These are phyloP conservation scores for Leishmania guyanensis DNA, from an alignment of 208 protist species.

Conservation along the genomic window DNA sequence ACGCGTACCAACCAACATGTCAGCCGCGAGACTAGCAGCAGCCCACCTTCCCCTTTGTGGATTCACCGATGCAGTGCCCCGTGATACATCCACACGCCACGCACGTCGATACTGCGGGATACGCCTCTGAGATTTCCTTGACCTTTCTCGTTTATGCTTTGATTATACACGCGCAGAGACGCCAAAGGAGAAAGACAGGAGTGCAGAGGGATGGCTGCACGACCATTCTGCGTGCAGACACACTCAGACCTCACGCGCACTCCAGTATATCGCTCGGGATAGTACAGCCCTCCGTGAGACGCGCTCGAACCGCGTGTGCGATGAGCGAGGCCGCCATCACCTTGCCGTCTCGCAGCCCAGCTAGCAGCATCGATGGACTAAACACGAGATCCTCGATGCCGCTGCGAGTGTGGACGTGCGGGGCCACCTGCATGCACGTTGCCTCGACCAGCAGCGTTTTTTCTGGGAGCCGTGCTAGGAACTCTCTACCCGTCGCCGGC, in stretches of 20 bases:
- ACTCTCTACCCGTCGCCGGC: slow-evolving; percentile 19
- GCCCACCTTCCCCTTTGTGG: neutral
- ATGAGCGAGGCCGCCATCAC: slow-evolving; percentile 74
- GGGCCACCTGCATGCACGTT: slow-evolving; percentile 46
- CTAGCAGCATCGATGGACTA: slow-evolving; percentile 83
- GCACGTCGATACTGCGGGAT: neutral
- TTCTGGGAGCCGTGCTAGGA: slow-evolving; percentile 16
- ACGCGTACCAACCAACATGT: neutral
- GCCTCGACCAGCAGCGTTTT: slow-evolving; percentile 38
- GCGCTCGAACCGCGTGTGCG: slow-evolving; percentile 37
- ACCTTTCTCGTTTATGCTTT: neutral
- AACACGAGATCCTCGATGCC: slow-evolving; percentile 69
- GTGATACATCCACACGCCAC: neutral
- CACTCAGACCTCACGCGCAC: neutral
- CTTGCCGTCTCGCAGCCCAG: slow-evolving; percentile 74
- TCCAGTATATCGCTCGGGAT: slow-evolving; percentile 17
- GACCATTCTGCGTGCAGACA: neutral
- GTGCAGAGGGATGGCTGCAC: neutral
- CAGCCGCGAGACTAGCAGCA: neutral
- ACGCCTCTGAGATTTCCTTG: neutral
- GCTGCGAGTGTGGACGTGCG: slow-evolving; percentile 29
- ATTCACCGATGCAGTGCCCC: neutral
- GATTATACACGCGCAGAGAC: neutral
- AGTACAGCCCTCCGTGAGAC: slow-evolving; percentile 26
- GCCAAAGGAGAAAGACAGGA: neutral